These are phyloP conservation scores for Colletotrichum lentis DNA, from an alignment of 2,329 filamentous ascomycete genomes.

Conservation along the genomic window DNA sequence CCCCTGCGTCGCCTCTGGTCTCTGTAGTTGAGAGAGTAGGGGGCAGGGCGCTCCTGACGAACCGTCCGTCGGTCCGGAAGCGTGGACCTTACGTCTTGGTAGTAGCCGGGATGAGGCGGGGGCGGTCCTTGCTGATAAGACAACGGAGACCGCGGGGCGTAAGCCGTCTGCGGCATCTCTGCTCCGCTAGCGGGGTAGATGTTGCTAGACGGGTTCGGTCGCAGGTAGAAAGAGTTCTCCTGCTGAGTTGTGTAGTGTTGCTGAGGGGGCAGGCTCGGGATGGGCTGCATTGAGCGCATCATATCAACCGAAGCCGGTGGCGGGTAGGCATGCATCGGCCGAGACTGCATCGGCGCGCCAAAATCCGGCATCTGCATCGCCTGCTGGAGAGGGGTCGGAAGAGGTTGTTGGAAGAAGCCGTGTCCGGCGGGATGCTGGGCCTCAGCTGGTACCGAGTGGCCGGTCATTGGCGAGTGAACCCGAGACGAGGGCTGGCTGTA, in stretches of 20 bases:
- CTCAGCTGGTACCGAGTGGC: slow-evolving; percentile 23
- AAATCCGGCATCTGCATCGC: slow-evolving; percentile 26
- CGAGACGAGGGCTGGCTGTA: slow-evolving; percentile 32
- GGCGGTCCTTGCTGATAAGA: slow-evolving; percentile 7
- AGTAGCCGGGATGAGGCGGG: slow-evolving; percentile 15
- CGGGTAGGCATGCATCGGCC: slow-evolving; percentile 27
- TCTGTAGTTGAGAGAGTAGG: slow-evolving; percentile 32
- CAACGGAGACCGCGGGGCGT: slow-evolving; percentile 31
- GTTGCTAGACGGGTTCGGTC: slow-evolving; percentile 20
- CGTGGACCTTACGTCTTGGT: slow-evolving; percentile 25
- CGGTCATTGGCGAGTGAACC: slow-evolving; percentile 27
- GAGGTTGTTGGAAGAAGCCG: slow-evolving; percentile 28
- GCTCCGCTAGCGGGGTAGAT: slow-evolving; percentile 23
- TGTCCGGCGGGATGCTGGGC: slow-evolving; percentile 5
- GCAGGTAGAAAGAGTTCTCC: slow-evolving; percentile 27
- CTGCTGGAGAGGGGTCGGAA: slow-evolving; percentile 22
- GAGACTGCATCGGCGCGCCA: slow-evolving; percentile 18
- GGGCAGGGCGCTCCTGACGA: slow-evolving; percentile 31
- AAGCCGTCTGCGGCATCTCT: slow-evolving; percentile 27
- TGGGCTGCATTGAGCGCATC: slow-evolving; percentile 33
- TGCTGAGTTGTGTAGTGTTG: slow-evolving; percentile 31
- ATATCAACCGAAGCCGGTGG: slow-evolving; percentile 31
- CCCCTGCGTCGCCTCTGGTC: slow-evolving; percentile 31
- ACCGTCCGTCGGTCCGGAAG: slow-evolving; percentile 32
- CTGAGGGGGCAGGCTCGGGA: slow-evolving; percentile 24